Conservation (phyloP, 2,329 filamentous ascomycete species). For the Fusarium succisae region DNA sequence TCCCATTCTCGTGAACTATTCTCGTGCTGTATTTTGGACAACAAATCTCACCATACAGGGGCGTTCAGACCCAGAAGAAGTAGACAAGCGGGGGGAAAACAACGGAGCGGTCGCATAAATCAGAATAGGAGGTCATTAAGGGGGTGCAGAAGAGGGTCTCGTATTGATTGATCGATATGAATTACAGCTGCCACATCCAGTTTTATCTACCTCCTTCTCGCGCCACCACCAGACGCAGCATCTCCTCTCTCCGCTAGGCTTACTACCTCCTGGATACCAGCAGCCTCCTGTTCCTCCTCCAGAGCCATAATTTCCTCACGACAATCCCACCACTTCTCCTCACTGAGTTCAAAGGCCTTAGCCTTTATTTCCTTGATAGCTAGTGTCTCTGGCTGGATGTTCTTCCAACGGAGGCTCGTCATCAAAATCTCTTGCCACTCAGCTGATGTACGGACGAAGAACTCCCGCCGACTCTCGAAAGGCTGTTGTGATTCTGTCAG, state of each 20-base stretch:
- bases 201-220: conserved; percentile 44
- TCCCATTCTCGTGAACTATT: not conserved
- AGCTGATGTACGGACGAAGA: conserved; percentile 86
- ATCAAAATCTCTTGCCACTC: conserved; percentile 92
- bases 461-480: conserved; percentile 90
- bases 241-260: conserved; percentile 79
- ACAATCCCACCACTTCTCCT: conserved; percentile 99
- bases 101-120: not conserved
- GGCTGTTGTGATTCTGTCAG: conserved; percentile 61
- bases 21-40: not conserved
- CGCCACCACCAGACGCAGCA: conserved; percentile 52
- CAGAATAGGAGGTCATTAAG: too few relatives aligned
- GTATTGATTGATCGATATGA: not conserved
- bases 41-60: not conserved
- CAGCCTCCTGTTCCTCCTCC: conserved; percentile 96
- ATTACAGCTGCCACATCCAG: not conserved
- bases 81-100: not conserved
- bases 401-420: conserved; percentile 75
- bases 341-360: conserved; percentile 87
- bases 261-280: conserved; percentile 94
- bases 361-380: conserved; percentile 92
- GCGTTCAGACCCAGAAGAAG: not conserved
- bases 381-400: conserved; percentile 72
- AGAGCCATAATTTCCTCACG: conserved; percentile 90
- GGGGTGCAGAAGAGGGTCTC: not conserved